Percentiles rank a stretch among this genome's conserved stretches.
These are phyloP conservation scores for Lachnellula occidentalis DNA, from an alignment of 2,329 filamentous ascomycete genomes.

Conservation along the genomic window DNA sequence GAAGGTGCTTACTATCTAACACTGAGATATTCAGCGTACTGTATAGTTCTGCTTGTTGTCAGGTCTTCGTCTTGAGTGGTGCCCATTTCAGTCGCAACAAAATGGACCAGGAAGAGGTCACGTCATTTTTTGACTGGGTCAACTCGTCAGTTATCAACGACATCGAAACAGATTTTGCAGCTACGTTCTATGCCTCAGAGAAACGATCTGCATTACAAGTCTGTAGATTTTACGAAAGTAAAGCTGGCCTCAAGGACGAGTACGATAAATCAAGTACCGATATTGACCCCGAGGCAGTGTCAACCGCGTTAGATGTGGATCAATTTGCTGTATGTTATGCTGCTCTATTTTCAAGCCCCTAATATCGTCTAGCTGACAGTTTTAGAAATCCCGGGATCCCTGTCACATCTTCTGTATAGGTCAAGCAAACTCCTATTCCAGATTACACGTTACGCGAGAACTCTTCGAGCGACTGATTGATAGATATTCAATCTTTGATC, in stretches of 20 bases:
- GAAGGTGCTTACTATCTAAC: neutral
- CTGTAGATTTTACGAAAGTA: neutral
- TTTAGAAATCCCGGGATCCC: slow-evolving; percentile 1
- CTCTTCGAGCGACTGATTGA: slow-evolving; percentile 5
- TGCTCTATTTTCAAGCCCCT: neutral
- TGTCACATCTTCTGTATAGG: slow-evolving; percentile 14
- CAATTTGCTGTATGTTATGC: neutral
- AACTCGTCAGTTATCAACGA: neutral
- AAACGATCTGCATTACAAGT: neutral
- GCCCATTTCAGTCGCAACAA: neutral
- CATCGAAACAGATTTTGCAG: slow-evolving; percentile 1
- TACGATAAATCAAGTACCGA: neutral
- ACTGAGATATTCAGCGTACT: neutral
- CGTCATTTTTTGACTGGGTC: slow-evolving; percentile 2
- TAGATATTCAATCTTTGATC: slow-evolving; percentile 7
- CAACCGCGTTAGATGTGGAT: neutral
- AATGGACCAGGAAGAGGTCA: neutral
- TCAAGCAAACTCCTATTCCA: slow-evolving; percentile 11
- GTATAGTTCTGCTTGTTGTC: too few species aligned
- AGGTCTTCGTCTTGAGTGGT: too few species aligned
- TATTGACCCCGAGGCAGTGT: neutral
- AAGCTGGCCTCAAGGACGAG: neutral
- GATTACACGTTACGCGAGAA: slow-evolving; percentile 8
- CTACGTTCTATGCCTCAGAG: neutral
- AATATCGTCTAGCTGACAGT: neutral